Percentiles rank a stretch among this genome's conserved stretches.
phyloP scores from a whole-genome alignment of 768 basidiomycete genomes.

The Suillus placidus region DNA sequence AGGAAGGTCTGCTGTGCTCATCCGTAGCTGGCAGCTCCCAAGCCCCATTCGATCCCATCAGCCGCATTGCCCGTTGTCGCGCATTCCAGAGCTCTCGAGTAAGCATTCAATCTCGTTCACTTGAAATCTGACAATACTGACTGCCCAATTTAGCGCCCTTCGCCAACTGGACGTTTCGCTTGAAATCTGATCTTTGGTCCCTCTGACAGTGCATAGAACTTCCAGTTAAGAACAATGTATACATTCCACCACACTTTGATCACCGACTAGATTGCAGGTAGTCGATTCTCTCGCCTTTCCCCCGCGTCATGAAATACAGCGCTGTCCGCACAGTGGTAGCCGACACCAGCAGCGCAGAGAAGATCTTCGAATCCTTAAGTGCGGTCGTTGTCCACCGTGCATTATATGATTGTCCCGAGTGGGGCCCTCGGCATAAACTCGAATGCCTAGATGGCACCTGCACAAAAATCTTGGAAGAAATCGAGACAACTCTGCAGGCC shows the following conservation, averaged over 20 bases:
- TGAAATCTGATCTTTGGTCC: too few species aligned
- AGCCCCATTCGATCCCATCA: not conserved
- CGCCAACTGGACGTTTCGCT: not conserved
- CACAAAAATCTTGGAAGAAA: not conserved
- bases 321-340: not conserved
- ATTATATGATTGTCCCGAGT: not conserved
- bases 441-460: not conserved
- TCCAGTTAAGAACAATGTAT: not conserved
- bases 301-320: not conserved
- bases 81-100: not conserved
- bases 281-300: not conserved
- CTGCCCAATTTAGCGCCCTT: not conserved
- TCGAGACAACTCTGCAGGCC: not conserved
- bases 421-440: not conserved
- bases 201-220: not conserved
- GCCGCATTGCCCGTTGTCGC: too few species aligned
- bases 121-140: not conserved
- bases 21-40: not conserved
- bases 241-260: not conserved
- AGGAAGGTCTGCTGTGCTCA: not conserved
- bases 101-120: not conserved
- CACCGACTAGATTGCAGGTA: not conserved
- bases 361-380: not conserved
- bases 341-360: not conserved
- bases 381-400: not conserved